A percentile compares a stretch with the other conserved stretches of the same genome.
Evolutionary conservation across 768 basidiomycete genomes (phyloP).

Genomic region (Cytidiella melzeri): DNA sequence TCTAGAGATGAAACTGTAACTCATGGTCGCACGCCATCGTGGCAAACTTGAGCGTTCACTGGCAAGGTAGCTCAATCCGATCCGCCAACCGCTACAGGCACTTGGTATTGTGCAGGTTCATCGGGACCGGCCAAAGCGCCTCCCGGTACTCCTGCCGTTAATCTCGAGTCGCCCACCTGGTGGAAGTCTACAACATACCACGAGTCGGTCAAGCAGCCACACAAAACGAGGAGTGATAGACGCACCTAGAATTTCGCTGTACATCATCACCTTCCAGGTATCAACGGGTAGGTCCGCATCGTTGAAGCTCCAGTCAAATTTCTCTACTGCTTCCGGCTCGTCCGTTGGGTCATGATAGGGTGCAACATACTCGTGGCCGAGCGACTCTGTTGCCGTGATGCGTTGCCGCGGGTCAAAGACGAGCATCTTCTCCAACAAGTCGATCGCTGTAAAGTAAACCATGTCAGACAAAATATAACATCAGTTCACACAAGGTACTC

Average conservation of each 20-base stretch:
- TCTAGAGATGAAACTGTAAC: neutral
- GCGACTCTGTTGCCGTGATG: slow-evolving; percentile 88
- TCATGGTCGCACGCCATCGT: neutral
- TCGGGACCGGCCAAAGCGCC: slow-evolving; percentile 70
- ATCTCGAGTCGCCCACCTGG: slow-evolving; percentile 56
- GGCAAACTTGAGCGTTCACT: neutral
- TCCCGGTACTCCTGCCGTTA: slow-evolving; percentile 39
- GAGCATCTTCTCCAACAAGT: slow-evolving; percentile 97
- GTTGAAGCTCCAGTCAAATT: slow-evolving; percentile 99
- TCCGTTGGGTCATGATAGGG: slow-evolving; percentile 99
- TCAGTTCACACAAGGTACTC: slow-evolving; percentile 21
- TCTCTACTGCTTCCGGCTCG: slow-evolving; percentile 88
- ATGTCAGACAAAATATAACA: neutral
- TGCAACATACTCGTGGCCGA: slow-evolving; percentile 88
- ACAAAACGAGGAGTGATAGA: slow-evolving; percentile 5
- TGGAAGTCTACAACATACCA: slow-evolving; percentile 57
- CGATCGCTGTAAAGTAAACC: slow-evolving; percentile 55
- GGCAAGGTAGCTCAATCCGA: neutral
- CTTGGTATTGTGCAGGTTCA: slow-evolving; percentile 13
- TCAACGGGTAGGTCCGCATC: slow-evolving; percentile 98
- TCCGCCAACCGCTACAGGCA: neutral
- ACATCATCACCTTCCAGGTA: slow-evolving; percentile 99
- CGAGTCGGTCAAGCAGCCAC: neutral
- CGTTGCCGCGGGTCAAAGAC: slow-evolving; percentile 98
- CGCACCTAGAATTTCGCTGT: slow-evolving; percentile 93